These are phyloP conservation scores for Pythium dissotocum DNA, from an alignment of 352 stramenopile species.

Conservation along the genomic window DNA sequence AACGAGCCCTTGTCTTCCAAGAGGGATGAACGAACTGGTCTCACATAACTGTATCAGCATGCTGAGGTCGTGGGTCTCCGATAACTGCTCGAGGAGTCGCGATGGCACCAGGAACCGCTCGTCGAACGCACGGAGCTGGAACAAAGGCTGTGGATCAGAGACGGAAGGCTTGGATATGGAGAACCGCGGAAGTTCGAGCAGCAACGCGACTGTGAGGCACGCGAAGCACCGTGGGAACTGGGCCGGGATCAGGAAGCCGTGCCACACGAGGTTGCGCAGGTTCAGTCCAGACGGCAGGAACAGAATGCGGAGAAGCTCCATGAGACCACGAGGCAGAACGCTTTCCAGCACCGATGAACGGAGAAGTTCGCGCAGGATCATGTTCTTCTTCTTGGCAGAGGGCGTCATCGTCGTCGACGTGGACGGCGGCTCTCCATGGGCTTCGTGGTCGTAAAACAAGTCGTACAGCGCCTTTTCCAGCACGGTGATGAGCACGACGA, in stretches of 20 bases:
- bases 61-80: slow-evolving; percentile 1
- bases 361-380: slow-evolving; percentile 70
- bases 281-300: slow-evolving; percentile 68
- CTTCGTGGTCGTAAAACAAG: slow-evolving; percentile 36
- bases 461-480: slow-evolving; percentile 68
- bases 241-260: slow-evolving; percentile 55
- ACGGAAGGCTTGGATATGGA: not conserved
- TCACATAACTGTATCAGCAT: not conserved
- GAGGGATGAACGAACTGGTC: slow-evolving; percentile 39
- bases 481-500: slow-evolving; percentile 56
- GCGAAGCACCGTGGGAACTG: slow-evolving; percentile 62
- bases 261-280: slow-evolving; percentile 69
- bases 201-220: slow-evolving; percentile 49
- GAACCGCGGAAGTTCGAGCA: slow-evolving; percentile 40
- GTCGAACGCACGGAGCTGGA: slow-evolving; percentile 30
- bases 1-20: slow-evolving; percentile 40
- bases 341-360: slow-evolving; percentile 39
- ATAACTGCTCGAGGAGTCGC: not conserved
- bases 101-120: slow-evolving; percentile 18
- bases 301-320: slow-evolving; percentile 50
- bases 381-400: slow-evolving; percentile 45
- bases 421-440: not conserved
- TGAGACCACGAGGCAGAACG: slow-evolving; percentile 38
- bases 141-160: slow-evolving; percentile 23
- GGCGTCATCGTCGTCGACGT: slow-evolving; percentile 11